Conservation (phyloP, 2,329 filamentous ascomycete genomes). For the Aspergillus aculeatus region DNA sequence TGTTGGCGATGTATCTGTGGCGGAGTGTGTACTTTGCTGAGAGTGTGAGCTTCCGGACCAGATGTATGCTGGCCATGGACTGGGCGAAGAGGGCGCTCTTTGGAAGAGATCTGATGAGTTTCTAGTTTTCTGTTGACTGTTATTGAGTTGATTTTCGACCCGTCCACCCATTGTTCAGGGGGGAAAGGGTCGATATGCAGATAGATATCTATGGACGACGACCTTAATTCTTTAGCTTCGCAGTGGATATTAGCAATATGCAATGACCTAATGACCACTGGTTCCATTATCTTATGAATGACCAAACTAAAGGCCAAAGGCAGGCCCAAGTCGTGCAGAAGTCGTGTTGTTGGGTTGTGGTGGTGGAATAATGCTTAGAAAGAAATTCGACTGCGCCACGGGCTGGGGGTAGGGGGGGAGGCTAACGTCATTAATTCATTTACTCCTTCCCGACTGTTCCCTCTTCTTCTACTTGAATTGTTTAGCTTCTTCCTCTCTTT, state of each 20-base stretch:
- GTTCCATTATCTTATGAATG: too few species aligned
- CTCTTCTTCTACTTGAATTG: background rate
- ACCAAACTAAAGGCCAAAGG: too few species aligned
- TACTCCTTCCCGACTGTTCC: background rate
- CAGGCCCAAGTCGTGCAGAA: too few species aligned
- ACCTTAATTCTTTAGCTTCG: too few species aligned
- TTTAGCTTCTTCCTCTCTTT: background rate
- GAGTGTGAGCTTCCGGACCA: slow-evolving; percentile 88
- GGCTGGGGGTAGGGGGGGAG: background rate
- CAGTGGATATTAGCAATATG: too few species aligned
- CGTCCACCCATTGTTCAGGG: too few species aligned
- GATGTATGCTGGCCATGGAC: slow-evolving; percentile 90
- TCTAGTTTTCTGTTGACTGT: slow-evolving; percentile 31
- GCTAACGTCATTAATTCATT: slow-evolving; percentile 12
- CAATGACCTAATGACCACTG: too few species aligned
- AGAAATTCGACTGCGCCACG: background rate
- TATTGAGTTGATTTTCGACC: background rate
- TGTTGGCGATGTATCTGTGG: slow-evolving; percentile 96
- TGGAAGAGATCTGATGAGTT: slow-evolving; percentile 68
- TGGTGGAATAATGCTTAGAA: too few species aligned
- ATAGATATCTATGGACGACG: too few species aligned
- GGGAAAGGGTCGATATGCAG: too few species aligned
- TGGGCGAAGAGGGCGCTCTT: slow-evolving; percentile 97
- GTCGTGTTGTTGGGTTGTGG: too few species aligned
- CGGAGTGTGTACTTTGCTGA: slow-evolving; percentile 95